Conservation (phyloP, 1,139 yeast genomes). For the Sugiyamaella paludigena region DNA sequence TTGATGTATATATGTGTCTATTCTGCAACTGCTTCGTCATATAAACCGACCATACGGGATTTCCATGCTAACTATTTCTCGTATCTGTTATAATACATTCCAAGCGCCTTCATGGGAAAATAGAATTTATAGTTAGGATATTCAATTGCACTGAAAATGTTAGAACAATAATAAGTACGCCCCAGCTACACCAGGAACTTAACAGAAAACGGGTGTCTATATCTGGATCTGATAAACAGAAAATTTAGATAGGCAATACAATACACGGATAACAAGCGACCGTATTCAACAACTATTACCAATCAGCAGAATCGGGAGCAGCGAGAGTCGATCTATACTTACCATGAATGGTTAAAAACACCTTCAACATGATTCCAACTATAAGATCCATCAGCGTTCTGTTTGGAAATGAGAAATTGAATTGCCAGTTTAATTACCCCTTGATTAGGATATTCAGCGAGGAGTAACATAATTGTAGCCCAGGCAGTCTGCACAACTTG, state of each 20-base stretch:
- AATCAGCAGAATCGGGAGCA: too few species aligned
- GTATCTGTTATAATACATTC: constrained; percentile 50
- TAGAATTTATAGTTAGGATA: constrained; percentile 90
- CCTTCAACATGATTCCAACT: constrained; percentile 85
- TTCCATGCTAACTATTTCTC: background rate
- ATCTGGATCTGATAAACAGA: background rate
- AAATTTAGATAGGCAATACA: too few species aligned
- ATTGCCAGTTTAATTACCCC: constrained; percentile 64
- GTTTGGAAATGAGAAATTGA: constrained; percentile 62
- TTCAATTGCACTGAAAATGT: constrained; percentile 64
- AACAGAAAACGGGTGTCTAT: too few species aligned
- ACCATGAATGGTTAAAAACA: constrained; percentile 83
- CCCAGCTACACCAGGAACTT: too few species aligned
- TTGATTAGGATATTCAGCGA: constrained; percentile 77
- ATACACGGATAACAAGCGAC: too few species aligned
- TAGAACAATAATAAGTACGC: constrained; percentile 4
- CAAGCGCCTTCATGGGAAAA: constrained; percentile 91
- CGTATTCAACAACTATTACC: too few species aligned
- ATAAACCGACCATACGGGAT: too few species aligned
- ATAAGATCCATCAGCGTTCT: constrained; percentile 80
- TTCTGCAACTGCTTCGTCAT: too few species aligned
- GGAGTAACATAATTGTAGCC: constrained; percentile 78
- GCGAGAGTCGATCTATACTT: constrained; percentile 18
- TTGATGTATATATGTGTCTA: too few species aligned
- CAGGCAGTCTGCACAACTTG: constrained; percentile 90